Evolutionary conservation across 768 basidiomycete genomes (phyloP), one percentile per base, ranked within the genome.

Genomic region (Pleurotus salmoneostramineus): DNA sequence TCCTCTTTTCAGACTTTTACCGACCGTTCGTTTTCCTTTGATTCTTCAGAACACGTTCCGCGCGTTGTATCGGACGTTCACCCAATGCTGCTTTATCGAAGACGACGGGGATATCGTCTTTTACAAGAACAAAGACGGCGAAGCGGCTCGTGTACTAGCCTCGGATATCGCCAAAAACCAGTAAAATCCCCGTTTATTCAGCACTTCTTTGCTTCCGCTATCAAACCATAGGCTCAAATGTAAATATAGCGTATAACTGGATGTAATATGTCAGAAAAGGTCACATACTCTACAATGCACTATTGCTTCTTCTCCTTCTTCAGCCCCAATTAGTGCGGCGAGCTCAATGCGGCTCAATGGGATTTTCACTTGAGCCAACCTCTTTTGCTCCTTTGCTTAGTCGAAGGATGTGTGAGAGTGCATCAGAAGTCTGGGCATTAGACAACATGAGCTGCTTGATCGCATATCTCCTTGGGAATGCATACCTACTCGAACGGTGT

Each of bases 41-140:
- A 11, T 17, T 40, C 14, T 43, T 4, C 15, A 55, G 52, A 55
- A 55, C 40, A 42, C 80, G 3, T 83, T 85, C 72, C 75, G 78
- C 14, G 82, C 83, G 3, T 77, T 86, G 10, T 85, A 81, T 63
- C 76, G 83, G 44, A 77, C 82, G 4, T 86, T 85, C 69, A 82
- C 80, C 0, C 68, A 83, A 62, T 86, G 85, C 68, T 74, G 74
- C 58, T 86, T 85, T 69, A 79, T 86, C 47, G 84, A 87, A 64
- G 84, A 86, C 51, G 76, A 85, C 27, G 85, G 83, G 8, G 77
- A 79, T 49, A 79, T 86, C 58, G 74, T 85, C 0, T 85, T 87
- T 66, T 85, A 84, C 71, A 83, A 81, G 69, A 80, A 84, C 65
- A 74, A 69, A 57, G 62, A 79, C 11, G 83, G 84, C 5, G 64